Evolutionary conservation across 106 monocot species (phyloP).

Genomic region (Apostasia ramifera): DNA sequence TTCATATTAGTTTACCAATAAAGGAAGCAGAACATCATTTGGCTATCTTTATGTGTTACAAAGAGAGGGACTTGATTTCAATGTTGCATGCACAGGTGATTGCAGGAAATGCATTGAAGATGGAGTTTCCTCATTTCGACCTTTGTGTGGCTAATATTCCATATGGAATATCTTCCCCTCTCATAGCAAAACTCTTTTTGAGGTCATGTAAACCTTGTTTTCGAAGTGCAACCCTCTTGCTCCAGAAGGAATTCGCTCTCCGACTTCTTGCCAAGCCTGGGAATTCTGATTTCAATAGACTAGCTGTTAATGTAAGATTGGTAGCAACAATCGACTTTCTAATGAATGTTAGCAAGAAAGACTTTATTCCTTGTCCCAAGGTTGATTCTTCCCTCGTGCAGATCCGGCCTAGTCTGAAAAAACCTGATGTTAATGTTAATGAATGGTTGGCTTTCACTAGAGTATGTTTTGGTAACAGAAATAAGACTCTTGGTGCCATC

Average conservation of each 20-base stretch:
- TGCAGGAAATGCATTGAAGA: conserved; percentile 52
- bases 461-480: conserved; percentile 64
- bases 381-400: conserved; percentile 75
- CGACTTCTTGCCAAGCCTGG: conserved; percentile 67
- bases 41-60: background rate
- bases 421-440: conserved; percentile 40
- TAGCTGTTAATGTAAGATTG: conserved; percentile 66
- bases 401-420: conserved; percentile 37
- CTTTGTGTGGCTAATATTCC: conserved; percentile 90
- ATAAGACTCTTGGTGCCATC: conserved; percentile 83
- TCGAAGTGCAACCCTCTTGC: conserved; percentile 59
- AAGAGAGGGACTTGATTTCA: background rate
- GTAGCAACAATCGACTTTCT: conserved; percentile 51
- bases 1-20: no score
- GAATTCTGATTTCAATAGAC: conserved; percentile 65
- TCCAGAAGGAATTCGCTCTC: conserved; percentile 86
- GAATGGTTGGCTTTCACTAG: conserved; percentile 88
- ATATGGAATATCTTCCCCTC: conserved; percentile 84
- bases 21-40: no score
- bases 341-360: conserved; percentile 75
- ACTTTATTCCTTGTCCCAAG: conserved; percentile 75
- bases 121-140: conserved; percentile 53
- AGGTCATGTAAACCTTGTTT: conserved; percentile 24
- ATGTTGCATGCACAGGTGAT: conserved; percentile 42
- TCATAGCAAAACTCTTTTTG: conserved; percentile 70